A percentile compares a stretch with the other conserved stretches of the same genome.
Evolutionary conservation across 176 grass and related monocot species (phyloP).

Genomic region (Avena sativa): DNA sequence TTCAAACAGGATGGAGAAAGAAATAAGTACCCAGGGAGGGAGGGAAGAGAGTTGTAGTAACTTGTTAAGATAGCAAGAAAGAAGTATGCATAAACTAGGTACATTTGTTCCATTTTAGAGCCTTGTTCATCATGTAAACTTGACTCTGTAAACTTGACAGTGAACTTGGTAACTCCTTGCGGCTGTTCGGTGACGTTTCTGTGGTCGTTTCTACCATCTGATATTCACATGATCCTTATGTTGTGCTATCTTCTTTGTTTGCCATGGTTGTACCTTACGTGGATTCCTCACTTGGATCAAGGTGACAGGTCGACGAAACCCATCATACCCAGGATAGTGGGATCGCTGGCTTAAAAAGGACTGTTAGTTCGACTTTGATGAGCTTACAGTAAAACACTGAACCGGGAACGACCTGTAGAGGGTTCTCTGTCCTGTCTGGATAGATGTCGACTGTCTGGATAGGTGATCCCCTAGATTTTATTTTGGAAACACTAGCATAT

Average conservation of each 20-base stretch:
- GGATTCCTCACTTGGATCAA: too few relatives aligned
- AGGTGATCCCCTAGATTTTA: too few relatives aligned
- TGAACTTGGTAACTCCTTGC: background rate
- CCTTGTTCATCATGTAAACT: conserved; percentile 11
- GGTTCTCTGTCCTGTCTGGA: too few relatives aligned
- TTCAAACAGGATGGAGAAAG: conserved; percentile 36
- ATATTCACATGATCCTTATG: background rate
- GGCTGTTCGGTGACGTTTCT: background rate
- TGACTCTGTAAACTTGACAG: background rate
- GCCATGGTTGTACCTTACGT: background rate
- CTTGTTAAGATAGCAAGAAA: conserved; percentile 35
- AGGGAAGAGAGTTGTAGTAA: conserved; percentile 30
- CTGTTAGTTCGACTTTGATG: too few relatives aligned
- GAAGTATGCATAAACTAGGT: background rate
- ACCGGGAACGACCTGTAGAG: too few relatives aligned
- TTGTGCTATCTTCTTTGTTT: background rate
- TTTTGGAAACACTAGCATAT: too few relatives aligned
- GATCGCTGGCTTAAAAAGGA: too few relatives aligned
- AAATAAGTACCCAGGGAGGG: conserved; percentile 22
- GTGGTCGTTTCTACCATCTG: background rate
- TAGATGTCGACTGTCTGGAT: too few relatives aligned
- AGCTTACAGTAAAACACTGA: too few relatives aligned
- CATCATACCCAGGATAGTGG: too few relatives aligned
- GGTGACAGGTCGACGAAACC: too few relatives aligned
- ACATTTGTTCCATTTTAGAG: background rate